Percentiles rank a stretch among this genome's conserved stretches.
Conservation (phyloP, 345 rosid genomes). For the Moringa oleifera region DNA sequence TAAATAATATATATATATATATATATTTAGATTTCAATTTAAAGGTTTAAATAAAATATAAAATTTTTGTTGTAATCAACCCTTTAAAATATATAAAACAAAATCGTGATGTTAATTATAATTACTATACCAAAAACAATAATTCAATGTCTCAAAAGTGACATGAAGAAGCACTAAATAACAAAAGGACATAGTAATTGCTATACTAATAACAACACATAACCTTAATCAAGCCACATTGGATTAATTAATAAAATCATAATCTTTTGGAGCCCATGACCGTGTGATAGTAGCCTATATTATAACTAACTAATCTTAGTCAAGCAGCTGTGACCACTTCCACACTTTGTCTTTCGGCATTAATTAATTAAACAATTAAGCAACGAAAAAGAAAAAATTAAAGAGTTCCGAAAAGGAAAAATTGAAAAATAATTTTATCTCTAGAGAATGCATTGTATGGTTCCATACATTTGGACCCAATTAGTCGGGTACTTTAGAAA, state of each 20-base stretch:
- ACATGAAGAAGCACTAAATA: too few relatives aligned
- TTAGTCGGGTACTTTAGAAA: slow-evolving; percentile 22
- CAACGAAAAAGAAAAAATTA: background rate
- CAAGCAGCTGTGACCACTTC: slow-evolving; percentile 26
- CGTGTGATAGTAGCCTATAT: background rate
- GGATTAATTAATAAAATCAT: slow-evolving; percentile 9
- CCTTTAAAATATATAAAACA: too few relatives aligned
- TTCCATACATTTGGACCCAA: too few relatives aligned
- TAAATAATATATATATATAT: too few relatives aligned
- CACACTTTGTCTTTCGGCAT: slow-evolving; percentile 13
- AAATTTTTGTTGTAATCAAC: too few relatives aligned
- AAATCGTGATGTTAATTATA: too few relatives aligned
- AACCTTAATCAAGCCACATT: slow-evolving; percentile 14
- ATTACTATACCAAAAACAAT: too few relatives aligned
- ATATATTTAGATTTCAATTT: too few relatives aligned
- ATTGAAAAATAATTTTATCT: background rate
- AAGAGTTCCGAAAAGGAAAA: background rate
- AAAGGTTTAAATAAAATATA: too few relatives aligned
- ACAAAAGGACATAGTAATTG: too few relatives aligned
- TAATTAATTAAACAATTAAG: too few relatives aligned
- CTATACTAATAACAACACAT: background rate
- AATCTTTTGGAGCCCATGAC: slow-evolving; percentile 27
- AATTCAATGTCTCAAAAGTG: too few relatives aligned
- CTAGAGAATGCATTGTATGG: slow-evolving; percentile 22
- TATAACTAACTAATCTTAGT: slow-evolving; percentile 7